These are phyloP conservation scores for Cadophora gregata DNA, from an alignment of 2,329 filamentous ascomycete genomes.

Conservation along the genomic window DNA sequence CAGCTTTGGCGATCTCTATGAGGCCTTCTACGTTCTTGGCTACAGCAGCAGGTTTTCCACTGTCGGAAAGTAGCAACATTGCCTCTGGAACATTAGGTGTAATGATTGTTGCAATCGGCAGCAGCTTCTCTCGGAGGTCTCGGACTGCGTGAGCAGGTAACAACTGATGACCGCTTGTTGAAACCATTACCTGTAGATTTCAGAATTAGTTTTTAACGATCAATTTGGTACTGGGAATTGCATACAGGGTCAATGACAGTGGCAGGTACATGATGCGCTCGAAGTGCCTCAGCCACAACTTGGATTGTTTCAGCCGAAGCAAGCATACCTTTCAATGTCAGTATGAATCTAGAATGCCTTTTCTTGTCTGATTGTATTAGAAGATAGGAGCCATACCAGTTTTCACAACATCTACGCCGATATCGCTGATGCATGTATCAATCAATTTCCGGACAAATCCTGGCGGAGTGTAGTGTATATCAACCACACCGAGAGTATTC, in stretches of 20 bases:
- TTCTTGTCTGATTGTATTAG: too few species aligned
- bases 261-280: slow-evolving; percentile 59
- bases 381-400: slow-evolving; percentile 64
- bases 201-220: slow-evolving; percentile 17
- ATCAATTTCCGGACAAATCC: slow-evolving; percentile 85
- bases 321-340: slow-evolving; percentile 71
- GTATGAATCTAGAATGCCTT: slow-evolving; percentile 3
- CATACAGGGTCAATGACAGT: slow-evolving; percentile 79
- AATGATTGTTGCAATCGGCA: slow-evolving; percentile 71
- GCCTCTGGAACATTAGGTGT: slow-evolving; percentile 84
- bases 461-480: slow-evolving; percentile 79
- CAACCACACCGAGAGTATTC: slow-evolving; percentile 84
- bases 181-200: slow-evolving; percentile 80
- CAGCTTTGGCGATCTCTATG: slow-evolving; percentile 67
- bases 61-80: slow-evolving; percentile 63
- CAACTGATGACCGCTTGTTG: slow-evolving; percentile 76
- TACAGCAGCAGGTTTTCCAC: slow-evolving; percentile 49
- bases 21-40: slow-evolving; percentile 69
- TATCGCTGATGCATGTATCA: slow-evolving; percentile 80
- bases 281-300: slow-evolving; percentile 69
- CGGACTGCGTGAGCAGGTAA: slow-evolving; percentile 69
- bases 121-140: slow-evolving; percentile 62
- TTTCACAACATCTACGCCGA: slow-evolving; percentile 90
- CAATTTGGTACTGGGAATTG: background rate
- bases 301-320: slow-evolving; percentile 73